These are phyloP conservation scores for Cryptococcus sp. DNA, from an alignment of 1,284 basidiomycete species.

Conservation along the genomic window DNA sequence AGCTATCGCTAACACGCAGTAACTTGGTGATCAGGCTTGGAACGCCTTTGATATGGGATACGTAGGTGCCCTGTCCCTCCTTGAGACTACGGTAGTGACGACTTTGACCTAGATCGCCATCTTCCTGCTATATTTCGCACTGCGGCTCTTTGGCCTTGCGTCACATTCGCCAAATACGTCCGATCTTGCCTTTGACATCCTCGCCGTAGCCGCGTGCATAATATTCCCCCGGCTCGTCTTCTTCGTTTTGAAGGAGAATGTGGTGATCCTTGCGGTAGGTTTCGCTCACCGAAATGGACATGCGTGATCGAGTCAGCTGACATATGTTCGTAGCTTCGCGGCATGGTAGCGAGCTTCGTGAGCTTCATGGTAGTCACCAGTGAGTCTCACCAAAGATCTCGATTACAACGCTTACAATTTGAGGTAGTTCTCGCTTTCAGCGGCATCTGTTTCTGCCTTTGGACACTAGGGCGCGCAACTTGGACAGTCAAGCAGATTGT, in stretches of 20 bases:
- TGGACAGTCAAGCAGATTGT: constrained; percentile 72
- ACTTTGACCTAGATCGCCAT: constrained; percentile 57
- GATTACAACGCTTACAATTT: not conserved
- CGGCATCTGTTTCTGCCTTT: constrained; percentile 79
- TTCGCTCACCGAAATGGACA: not conserved
- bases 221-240: constrained; percentile 84
- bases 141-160: constrained; percentile 67
- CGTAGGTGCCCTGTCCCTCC: constrained; percentile 27
- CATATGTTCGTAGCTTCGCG: constrained; percentile 59
- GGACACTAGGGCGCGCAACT: constrained; percentile 67
- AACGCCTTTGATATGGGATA: constrained; percentile 82
- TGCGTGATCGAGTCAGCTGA: not conserved
- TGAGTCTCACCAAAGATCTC: constrained; percentile 21
- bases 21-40: constrained; percentile 65
- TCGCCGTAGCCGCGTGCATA: constrained; percentile 81
- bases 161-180: constrained; percentile 61
- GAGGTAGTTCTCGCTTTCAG: constrained; percentile 62
- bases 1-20: constrained; percentile 1
- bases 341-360: constrained; percentile 70
- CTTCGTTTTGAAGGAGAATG: constrained; percentile 78
- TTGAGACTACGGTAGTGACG: not conserved
- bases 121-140: constrained; percentile 67
- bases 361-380: constrained; percentile 79
- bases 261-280: constrained; percentile 70
- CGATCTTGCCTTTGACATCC: constrained; percentile 74